Percentiles rank a stretch among this genome's conserved stretches.
Conservation (phyloP, 2,329 filamentous ascomycete species). For the Fusarium lyarnte region DNA sequence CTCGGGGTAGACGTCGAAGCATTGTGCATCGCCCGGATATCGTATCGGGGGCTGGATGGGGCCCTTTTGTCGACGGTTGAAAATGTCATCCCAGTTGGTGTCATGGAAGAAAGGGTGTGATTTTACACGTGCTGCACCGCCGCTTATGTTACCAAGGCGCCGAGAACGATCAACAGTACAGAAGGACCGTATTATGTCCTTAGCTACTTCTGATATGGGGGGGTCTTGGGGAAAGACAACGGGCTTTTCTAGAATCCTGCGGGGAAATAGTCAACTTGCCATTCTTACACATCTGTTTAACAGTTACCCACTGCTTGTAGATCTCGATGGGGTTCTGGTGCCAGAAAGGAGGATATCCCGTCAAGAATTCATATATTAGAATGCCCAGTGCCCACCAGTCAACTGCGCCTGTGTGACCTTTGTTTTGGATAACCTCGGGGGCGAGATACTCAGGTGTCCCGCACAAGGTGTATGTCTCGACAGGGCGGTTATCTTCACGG, state of each 20-base stretch:
- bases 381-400: constrained; percentile 92
- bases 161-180: constrained; percentile 83
- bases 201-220: constrained; percentile 71
- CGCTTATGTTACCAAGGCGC: constrained; percentile 80
- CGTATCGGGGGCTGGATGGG: constrained; percentile 81
- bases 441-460: constrained; percentile 87
- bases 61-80: constrained; percentile 69
- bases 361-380: constrained; percentile 84
- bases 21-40: constrained; percentile 78
- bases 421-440: constrained; percentile 85
- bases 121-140: constrained; percentile 77
- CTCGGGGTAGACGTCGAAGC: constrained; percentile 86
- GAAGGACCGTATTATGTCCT: constrained; percentile 78
- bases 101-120: constrained; percentile 78
- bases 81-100: constrained; percentile 79
- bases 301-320: constrained; percentile 73
- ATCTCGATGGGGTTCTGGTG: constrained; percentile 88
- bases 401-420: constrained; percentile 78
- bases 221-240: constrained; percentile 77
- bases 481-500: constrained; percentile 55
- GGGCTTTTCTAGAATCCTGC: constrained; percentile 80
- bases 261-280: not conserved
- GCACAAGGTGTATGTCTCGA: constrained; percentile 84
- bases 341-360: constrained; percentile 88
- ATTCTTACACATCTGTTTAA: not conserved